Conservation (phyloP, 768 basidiomycete genomes). For the Fomitopsis serialis region DNA sequence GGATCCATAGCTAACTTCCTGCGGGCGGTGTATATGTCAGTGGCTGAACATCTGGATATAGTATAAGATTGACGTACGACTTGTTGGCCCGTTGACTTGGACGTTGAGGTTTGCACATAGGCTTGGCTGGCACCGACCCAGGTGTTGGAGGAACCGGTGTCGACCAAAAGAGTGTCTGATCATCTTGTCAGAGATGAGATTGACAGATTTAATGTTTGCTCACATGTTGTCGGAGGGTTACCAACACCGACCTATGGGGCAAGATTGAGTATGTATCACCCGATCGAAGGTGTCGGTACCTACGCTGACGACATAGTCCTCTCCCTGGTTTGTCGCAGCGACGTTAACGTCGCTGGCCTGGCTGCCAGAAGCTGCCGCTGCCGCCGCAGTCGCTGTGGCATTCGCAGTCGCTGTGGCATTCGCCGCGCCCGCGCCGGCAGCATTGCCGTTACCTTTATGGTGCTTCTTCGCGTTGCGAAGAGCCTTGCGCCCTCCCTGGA, state of each 20-base stretch:
- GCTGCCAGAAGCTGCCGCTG: not conserved
- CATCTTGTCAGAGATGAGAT: not conserved
- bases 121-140: slow-evolving; percentile 17
- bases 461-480: slow-evolving; percentile 22
- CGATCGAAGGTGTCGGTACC: not conserved
- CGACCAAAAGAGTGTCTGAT: slow-evolving; percentile 13
- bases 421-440: slow-evolving; percentile 14
- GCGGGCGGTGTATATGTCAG: not conserved
- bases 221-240: slow-evolving; percentile 15
- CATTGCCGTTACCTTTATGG: slow-evolving; percentile 12
- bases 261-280: not conserved
- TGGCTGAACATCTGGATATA: not conserved
- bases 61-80: slow-evolving; percentile 10
- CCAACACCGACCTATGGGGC: slow-evolving; percentile 15
- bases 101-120: slow-evolving; percentile 14
- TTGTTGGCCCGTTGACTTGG: slow-evolving; percentile 13
- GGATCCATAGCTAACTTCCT: slow-evolving; percentile 10
- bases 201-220: not conserved
- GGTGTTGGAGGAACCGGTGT: slow-evolving; percentile 20
- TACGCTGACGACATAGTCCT: slow-evolving; percentile 27
- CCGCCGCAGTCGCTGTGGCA: not conserved
- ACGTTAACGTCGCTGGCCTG: slow-evolving; percentile 17
- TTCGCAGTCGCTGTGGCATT: not conserved
- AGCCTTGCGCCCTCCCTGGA: slow-evolving; percentile 29
- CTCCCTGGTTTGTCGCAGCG: slow-evolving; percentile 32